Base-by-base conservation (phyloP, 2,329 filamentous ascomycete species). In the Trichoderma hamatum region DNA sequence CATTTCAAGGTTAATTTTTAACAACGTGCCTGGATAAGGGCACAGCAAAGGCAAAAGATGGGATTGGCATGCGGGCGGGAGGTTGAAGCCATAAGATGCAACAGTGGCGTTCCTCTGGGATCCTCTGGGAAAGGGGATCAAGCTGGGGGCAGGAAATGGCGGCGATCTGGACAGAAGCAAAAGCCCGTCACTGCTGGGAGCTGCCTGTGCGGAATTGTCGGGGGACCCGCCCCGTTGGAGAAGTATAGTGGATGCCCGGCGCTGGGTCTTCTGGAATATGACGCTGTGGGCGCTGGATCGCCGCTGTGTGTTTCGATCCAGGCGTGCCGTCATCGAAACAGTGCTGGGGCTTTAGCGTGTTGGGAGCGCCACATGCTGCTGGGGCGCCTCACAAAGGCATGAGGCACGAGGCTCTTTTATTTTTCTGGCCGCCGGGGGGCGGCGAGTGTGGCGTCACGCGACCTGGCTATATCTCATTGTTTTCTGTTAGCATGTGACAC, bases 391-490 rank as follows among this genome's bases (percentile, higher is more conserved):
- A 26, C 49, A 30, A 46, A n/a, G 54, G 54, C 21, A 59, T 51
- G 14, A 5, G 26, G 7, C 39, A 51, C 59, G 36, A 60, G 32
- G 46, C 46, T 24, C 24, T 16, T 10, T 26, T 36, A 24, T 36
- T 6, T 36, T 43, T 43, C 19, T 24, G 30, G 30, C 46, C 36
- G 24, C 36, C 46, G 11, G 24, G 14, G 19, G 39, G 43, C 43
- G 43, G 43, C 21, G 61, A 21, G 54, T 67, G 64, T 59, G 52
- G 64, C 54, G 54, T 59, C 64, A 67, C 64, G 64, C 64, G 64
- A 67, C 64, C 21, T 36, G 16, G 19, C 39, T 21, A 19, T 43
- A 9, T 61, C 21, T 19, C 36, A 26, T 16, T 54, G 24, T 28
- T 54, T 54, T 19, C 24, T 7, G 16, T 19, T 19, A 26, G 21